phyloP scores from a whole-genome alignment of 768 basidiomycete species.

The Xerocomus potaroensis region DNA sequence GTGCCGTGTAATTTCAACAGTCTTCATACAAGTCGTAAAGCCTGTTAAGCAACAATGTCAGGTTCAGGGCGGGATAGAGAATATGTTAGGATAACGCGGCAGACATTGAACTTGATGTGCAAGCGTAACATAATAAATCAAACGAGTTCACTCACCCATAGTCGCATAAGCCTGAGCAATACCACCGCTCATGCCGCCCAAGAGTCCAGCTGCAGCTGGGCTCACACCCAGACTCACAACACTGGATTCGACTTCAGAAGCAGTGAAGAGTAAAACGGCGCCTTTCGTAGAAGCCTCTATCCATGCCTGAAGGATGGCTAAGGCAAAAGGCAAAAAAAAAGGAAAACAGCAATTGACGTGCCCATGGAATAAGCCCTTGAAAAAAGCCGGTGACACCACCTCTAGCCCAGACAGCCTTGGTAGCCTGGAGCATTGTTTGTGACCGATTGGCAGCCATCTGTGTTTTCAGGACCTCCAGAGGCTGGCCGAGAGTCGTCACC shows the following conservation, averaged over 20 bases:
- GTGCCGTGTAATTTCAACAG: conserved; percentile 93
- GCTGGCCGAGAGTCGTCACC: conserved; percentile 98
- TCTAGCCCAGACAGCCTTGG: conserved; percentile 83
- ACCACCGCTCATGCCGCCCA: conserved; percentile 98
- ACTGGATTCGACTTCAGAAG: conserved; percentile 86
- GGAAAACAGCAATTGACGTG: conserved; percentile 34
- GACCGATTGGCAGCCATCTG: conserved; percentile 98
- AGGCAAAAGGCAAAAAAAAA: not conserved
- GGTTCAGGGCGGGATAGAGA: too few species aligned
- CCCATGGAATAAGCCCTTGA: conserved; percentile 99
- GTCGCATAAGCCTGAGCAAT: conserved; percentile 97
- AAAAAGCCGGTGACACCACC: conserved; percentile 90
- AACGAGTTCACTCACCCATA: conserved; percentile 73
- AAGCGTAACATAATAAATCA: conserved; percentile 12
- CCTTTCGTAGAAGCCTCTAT: conserved; percentile 99
- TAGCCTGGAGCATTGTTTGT: conserved; percentile 85
- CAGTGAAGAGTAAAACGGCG: conserved; percentile 91
- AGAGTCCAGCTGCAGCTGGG: conserved; percentile 78
- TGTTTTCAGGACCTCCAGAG: conserved; percentile 96
- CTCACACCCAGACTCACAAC: conserved; percentile 62
- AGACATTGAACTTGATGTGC: conserved; percentile 17
- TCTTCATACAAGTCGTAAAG: conserved; percentile 99
- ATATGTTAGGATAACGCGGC: too few species aligned
- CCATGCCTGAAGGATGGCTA: conserved; percentile 68
- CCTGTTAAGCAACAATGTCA: too few species aligned